phyloP scores from a whole-genome alignment of 139 green algal species.

The Nannochloris sp. region DNA sequence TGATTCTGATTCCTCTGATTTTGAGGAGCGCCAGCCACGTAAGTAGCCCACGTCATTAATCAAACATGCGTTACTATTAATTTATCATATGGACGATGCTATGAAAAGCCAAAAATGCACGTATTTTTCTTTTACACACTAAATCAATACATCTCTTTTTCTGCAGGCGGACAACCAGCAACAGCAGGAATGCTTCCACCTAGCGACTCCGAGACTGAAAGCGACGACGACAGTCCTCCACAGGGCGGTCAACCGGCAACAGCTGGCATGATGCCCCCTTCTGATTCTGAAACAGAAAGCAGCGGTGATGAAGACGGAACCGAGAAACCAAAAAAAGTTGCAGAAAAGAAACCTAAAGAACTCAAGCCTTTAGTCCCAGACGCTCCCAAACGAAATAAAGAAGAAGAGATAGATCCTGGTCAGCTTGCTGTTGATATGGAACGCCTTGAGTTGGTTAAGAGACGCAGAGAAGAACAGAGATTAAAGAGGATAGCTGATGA shows the following conservation, averaged over 20 bases:
- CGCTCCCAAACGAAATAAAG: conserved; percentile 15
- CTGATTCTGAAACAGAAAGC: conserved; percentile 37
- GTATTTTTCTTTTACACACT: background rate
- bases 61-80: background rate
- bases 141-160: background rate
- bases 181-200: conserved; percentile 69
- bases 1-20: background rate
- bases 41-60: background rate
- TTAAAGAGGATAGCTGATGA: conserved; percentile 59
- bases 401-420: conserved; percentile 46
- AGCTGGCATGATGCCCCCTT: conserved; percentile 63
- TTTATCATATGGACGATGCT: background rate
- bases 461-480: conserved; percentile 65
- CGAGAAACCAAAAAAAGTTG: conserved; percentile 15
- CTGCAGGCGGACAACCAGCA: conserved; percentile 36
- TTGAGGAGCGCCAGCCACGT: background rate
- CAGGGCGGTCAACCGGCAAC: conserved; percentile 40
- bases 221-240: background rate
- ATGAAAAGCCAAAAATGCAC: background rate
- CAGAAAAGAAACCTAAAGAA: conserved; percentile 4
- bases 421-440: conserved; percentile 65
- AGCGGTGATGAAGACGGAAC: conserved; percentile 11
- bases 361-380: background rate
- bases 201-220: conserved; percentile 46
- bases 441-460: conserved; percentile 63